Percentiles rank a stretch among this genome's conserved stretches.
Conservation (phyloP, 106 monocot species). For the Vanilla planifolia region DNA sequence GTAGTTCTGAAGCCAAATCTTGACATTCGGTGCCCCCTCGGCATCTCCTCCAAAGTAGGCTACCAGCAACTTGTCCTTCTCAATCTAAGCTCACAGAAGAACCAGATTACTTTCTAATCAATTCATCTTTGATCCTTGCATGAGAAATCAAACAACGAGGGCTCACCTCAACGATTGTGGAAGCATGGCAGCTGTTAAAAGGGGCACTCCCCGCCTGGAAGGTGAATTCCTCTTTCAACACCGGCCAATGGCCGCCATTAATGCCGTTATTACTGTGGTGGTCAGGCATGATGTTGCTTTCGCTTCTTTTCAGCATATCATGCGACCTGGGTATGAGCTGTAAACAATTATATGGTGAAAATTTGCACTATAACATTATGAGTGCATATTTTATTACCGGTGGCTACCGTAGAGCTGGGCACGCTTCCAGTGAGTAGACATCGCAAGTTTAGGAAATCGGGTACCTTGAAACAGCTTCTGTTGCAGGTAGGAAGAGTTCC, state of each 20-base stretch:
- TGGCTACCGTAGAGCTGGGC: background rate
- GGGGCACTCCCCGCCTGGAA: constrained; percentile 40
- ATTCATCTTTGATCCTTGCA: background rate
- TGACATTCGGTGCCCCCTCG: constrained; percentile 90
- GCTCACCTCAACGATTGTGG: constrained; percentile 73
- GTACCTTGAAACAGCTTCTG: background rate
- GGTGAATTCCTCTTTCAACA: constrained; percentile 54
- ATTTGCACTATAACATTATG: too few relatives aligned
- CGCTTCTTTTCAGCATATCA: background rate
- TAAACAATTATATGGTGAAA: too few relatives aligned
- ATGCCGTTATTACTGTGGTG: background rate
- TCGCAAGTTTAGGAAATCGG: too few relatives aligned
- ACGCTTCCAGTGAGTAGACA: background rate
- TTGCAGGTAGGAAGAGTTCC: background rate
- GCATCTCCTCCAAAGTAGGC: constrained; percentile 88
- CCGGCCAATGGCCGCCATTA: constrained; percentile 16
- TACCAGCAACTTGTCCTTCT: constrained; percentile 34
- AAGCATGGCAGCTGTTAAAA: constrained; percentile 88
- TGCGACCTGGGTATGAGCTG: background rate
- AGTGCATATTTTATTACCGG: constrained; percentile 12
- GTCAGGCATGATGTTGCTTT: background rate
- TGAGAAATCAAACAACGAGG: background rate
- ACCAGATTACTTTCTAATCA: background rate
- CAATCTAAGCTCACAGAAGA: constrained; percentile 27
- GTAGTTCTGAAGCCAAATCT: constrained; percentile 87